Percentiles rank a stretch among this genome's conserved stretches.
phyloP scores from a whole-genome alignment of 2,329 filamentous ascomycete species.

The Beauveria varroae region DNA sequence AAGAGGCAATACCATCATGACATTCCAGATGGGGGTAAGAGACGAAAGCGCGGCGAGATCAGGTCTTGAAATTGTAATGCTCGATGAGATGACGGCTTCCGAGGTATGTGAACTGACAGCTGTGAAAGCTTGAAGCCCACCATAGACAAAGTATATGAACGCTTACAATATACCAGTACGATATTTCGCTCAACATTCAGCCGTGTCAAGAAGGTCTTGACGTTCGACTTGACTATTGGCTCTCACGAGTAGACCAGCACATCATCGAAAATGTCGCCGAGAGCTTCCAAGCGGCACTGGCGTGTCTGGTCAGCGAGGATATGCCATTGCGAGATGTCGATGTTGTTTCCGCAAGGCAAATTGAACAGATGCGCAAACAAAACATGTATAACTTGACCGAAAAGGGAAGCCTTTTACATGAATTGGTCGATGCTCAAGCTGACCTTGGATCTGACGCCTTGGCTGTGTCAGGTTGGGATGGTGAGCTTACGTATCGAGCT shows the following conservation, averaged over 20 bases:
- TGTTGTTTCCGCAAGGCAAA: neutral
- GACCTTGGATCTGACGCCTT: neutral
- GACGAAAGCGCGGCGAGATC: neutral
- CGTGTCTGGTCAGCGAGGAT: neutral
- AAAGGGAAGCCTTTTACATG: neutral
- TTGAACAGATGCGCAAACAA: neutral
- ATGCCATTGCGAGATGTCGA: neutral
- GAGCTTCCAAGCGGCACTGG: neutral
- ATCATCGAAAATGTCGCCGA: neutral
- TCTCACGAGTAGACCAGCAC: neutral
- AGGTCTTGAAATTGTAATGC: neutral
- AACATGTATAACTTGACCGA: neutral
- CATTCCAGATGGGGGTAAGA: neutral
- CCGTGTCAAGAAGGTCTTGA: neutral
- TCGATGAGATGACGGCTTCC: neutral
- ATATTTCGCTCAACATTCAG: neutral
- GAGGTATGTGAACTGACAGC: neutral
- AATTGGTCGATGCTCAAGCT: neutral
- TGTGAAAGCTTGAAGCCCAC: neutral
- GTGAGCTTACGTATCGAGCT: neutral
- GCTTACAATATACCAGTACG: neutral
- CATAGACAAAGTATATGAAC: neutral
- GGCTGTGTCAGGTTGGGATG: neutral
- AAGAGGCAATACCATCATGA: neutral
- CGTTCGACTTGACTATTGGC: neutral